Conservation (phyloP, 345 rosid species). For the Gossypium mustelinum region DNA sequence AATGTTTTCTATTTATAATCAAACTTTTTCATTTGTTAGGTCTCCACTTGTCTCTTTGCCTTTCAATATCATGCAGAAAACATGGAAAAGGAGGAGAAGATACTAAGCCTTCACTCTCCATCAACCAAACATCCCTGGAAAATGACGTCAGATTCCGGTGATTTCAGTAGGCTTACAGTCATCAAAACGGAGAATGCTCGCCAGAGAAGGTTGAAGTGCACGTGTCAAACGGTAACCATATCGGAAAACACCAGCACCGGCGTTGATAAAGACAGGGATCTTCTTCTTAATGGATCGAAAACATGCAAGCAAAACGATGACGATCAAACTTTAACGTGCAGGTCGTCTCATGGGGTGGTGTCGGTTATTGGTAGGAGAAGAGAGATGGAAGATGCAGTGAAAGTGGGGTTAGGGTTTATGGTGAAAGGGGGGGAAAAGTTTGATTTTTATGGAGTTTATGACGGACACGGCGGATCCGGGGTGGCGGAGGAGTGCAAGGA, state of each 20-base stretch:
- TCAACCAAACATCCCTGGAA: background rate
- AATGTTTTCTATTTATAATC: conserved; percentile 10
- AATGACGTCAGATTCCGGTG: conserved; percentile 17
- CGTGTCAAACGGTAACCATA: conserved; percentile 19
- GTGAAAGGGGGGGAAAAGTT: conserved; percentile 22
- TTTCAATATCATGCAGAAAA: conserved; percentile 24
- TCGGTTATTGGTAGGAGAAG: conserved; percentile 61
- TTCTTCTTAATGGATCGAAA: background rate
- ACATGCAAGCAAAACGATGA: conserved; percentile 11
- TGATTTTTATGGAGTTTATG: conserved; percentile 60
- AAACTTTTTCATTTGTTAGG: background rate
- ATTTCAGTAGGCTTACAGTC: conserved; percentile 17
- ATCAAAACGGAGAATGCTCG: conserved; percentile 21
- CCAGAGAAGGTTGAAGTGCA: conserved; percentile 33
- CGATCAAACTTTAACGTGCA: background rate
- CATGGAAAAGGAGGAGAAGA: background rate
- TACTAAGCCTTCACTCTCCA: background rate
- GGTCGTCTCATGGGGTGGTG: conserved; percentile 35
- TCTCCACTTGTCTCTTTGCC: background rate
- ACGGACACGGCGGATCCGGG: conserved; percentile 64
- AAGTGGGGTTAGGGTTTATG: conserved; percentile 41
- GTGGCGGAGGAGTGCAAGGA: conserved; percentile 63
- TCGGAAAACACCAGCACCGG: background rate
- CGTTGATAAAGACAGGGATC: conserved; percentile 5
- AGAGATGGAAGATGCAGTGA: conserved; percentile 69